Evolutionary conservation across 768 basidiomycete genomes (phyloP).

Genomic region (Trametes elegans): DNA sequence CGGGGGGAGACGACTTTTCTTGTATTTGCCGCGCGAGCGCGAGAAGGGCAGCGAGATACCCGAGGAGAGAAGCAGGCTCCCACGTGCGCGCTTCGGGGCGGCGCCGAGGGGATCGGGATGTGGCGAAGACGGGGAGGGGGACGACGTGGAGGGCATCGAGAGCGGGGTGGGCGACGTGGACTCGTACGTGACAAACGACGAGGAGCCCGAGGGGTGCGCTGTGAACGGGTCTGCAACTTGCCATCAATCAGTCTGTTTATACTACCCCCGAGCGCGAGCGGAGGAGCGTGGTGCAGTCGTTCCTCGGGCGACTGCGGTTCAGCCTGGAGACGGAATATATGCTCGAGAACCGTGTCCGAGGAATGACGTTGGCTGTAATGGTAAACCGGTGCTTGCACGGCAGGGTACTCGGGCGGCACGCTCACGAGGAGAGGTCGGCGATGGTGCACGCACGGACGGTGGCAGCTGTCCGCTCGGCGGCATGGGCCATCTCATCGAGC

Average conservation of each 20-base stretch:
- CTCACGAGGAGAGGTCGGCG: conserved; percentile 2
- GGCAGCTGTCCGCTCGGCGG: neutral
- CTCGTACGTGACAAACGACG: conserved; percentile 25
- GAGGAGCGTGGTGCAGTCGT: neutral
- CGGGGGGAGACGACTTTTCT: conserved; percentile 19
- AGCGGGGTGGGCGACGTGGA: conserved; percentile 1
- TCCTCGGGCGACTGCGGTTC: neutral
- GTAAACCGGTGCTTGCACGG: conserved; percentile 6
- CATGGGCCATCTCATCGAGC: neutral
- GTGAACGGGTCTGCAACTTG: conserved; percentile 28
- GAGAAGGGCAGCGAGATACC: conserved; percentile 13
- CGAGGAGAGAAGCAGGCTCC: conserved; percentile 21
- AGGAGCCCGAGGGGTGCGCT: conserved; percentile 24
- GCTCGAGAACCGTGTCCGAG: neutral
- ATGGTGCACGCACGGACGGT: neutral
- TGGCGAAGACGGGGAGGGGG: conserved; percentile 4
- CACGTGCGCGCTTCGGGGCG: conserved; percentile 23
- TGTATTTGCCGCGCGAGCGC: conserved; percentile 21
- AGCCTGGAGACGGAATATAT: neutral
- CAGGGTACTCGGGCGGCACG: conserved; percentile 5
- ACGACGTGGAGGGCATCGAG: conserved; percentile 11
- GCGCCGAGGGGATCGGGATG: conserved; percentile 4
- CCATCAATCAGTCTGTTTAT: conserved; percentile 1
- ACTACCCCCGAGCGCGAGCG: conserved; percentile 1
- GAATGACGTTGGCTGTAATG: neutral